Base-by-base conservation (phyloP, 202 grass and related monocot species). In the Hordeum pubiflorum region DNA sequence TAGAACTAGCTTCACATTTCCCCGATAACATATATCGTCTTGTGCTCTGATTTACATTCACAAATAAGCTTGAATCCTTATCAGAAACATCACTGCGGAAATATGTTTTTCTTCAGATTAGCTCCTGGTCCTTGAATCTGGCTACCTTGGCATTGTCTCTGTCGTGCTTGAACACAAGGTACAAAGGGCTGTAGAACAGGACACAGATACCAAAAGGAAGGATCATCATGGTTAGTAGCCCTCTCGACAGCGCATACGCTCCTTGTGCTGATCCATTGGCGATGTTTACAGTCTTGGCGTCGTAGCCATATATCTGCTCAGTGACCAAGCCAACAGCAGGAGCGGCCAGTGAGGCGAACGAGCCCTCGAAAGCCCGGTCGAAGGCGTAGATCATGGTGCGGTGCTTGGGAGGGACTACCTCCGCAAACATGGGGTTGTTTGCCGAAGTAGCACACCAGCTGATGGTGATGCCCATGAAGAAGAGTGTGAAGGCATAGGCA, bases 381-480 rank as follows among this genome's bases (percentile, higher is more conserved):
- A 97, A 97, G 29, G 91, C 94, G 0, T 97, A 97, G 57, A 97
- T 94, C 94, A 97, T 97, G 50, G 91, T 92, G 10, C 89, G 89
- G 76, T 97, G 91, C 81, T 94, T 97, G 18, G 81, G 89, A 33
- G 94, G 94, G 13, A 94, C 91, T 13, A 97, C 91, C 83, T 92
- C 94, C 0, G 91, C 94, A 62, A 97, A 94, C 84, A 97, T 97
- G 75, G 94, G 94, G 76, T 94, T 97, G 66, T 97, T 97, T 12
- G 94, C 91, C 2, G 91, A 90, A 26, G 86, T 86, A 12, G 91
- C 91, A 7, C 94, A 97, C 94, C 89, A 97, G 74, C 91, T 94
- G 82, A 92, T 92, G 4, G 91, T 90, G 81, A 97, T 61, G 34
- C 94, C 94, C 91, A 97, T 97, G 61, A 97, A 84, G 80, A 97